Base-by-base conservation (phyloP, 208 protist species). In the Jaenimonas drosophilae region DNA sequence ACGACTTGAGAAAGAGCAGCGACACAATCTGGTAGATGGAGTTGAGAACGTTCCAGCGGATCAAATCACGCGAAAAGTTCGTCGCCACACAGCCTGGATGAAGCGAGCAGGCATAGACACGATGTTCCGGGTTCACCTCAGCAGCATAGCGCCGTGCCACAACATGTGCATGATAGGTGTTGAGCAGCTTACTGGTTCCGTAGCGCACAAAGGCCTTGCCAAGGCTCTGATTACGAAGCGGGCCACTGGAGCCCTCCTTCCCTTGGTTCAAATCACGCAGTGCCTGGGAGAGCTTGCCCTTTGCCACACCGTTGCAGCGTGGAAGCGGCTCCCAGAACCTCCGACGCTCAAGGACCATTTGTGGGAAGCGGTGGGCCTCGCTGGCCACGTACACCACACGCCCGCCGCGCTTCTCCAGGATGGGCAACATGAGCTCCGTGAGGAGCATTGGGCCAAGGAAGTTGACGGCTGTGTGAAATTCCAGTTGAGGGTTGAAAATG, bases 131-230 rank as follows among this genome's bases (percentile, higher is more conserved):
- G 45, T 61, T 19, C 2, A 17, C 12, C 20, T 47, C 36, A 21
- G 50, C 16, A 2, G 44, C 40, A 59, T 88, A 81, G 19, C 72
- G 78, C 4, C 71, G 65, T 12, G 76, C 76, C 42, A 93, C 77
- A 25, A 76, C 41, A 50, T 89, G 74, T 0, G 80, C 77, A 50
- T 93, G 75, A 33, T 87, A 93, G 3, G 69, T 75, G 49, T 90
- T 90, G 26, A 88, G 63, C 28, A 93, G 59, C 63, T 93, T 93
- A 52, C 80, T 90, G 4, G 75, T 74, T 4, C 85, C 85, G 49
- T 93, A 93, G 25, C 79, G 80, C 7, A 47, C 51, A 67, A 93
- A 87, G 2, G 71, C 61, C 16, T 49, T 47, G 16, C 61, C 24
- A 7, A 69, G 23, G 25, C 40, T 39, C 3, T 48, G 38, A 2